phyloP scores from a whole-genome alignment of 2,329 filamentous ascomycete species.

The Colletotrichum sp. region DNA sequence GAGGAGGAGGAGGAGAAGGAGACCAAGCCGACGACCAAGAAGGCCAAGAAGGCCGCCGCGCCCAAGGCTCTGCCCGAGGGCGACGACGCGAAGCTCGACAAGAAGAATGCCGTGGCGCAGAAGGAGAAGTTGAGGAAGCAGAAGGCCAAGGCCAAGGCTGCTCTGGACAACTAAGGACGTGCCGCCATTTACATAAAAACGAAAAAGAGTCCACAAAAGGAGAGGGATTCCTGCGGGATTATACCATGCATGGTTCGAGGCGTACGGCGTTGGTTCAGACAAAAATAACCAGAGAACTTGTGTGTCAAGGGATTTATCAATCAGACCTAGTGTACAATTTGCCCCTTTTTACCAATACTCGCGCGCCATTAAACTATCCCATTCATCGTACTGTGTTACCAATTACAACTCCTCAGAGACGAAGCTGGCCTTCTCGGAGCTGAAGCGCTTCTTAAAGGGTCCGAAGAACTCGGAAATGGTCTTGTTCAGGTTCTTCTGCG shows the following conservation, averaged over 20 bases:
- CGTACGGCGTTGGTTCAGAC: slow-evolving; percentile 24
- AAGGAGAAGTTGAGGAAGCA: slow-evolving; percentile 64
- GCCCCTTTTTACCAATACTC: neutral
- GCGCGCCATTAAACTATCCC: neutral
- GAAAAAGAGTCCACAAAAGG: neutral
- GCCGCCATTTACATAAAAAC: neutral
- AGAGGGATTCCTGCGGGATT: slow-evolving; percentile 13
- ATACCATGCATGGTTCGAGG: slow-evolving; percentile 25
- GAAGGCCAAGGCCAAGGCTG: slow-evolving; percentile 61
- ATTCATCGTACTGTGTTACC: neutral
- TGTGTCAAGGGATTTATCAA: slow-evolving; percentile 5
- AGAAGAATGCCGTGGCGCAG: slow-evolving; percentile 61
- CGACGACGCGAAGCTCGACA: slow-evolving; percentile 59
- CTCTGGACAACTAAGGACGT: slow-evolving; percentile 45
- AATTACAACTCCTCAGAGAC: slow-evolving; percentile 42
- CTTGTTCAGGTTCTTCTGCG: slow-evolving; percentile 67
- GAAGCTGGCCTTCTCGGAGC: slow-evolving; percentile 24
- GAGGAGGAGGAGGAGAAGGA: slow-evolving; percentile 35
- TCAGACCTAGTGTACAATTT: slow-evolving; percentile 19
- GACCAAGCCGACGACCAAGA: slow-evolving; percentile 45
- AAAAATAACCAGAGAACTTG: slow-evolving; percentile 12
- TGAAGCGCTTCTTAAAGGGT: slow-evolving; percentile 46
- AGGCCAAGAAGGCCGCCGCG: slow-evolving; percentile 32
- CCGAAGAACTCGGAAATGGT: slow-evolving; percentile 74
- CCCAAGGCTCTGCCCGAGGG: slow-evolving; percentile 38